phyloP scores from a whole-genome alignment of 2,329 filamentous ascomycete genomes.

The Fusarium sp. region DNA sequence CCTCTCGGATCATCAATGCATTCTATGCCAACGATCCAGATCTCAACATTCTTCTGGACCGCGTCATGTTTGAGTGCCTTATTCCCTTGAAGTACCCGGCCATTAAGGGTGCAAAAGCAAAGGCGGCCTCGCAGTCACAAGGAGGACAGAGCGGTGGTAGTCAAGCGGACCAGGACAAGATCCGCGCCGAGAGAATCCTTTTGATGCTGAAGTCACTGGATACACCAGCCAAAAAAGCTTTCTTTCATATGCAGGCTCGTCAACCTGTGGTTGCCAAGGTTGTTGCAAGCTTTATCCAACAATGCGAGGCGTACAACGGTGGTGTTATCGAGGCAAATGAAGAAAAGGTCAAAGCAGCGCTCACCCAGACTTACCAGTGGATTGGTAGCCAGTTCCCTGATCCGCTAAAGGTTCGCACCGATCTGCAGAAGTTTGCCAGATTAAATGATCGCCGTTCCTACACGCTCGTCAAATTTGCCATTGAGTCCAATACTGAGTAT shows the following conservation, averaged over 20 bases:
- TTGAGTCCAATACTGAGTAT: conserved; percentile 89
- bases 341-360: conserved; percentile 75
- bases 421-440: conserved; percentile 92
- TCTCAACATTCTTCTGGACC: conserved; percentile 85
- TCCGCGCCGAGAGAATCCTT: conserved; percentile 86
- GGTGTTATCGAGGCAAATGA: conserved; percentile 82
- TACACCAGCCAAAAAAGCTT: conserved; percentile 82
- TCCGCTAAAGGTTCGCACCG: conserved; percentile 74
- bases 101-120: conserved; percentile 67
- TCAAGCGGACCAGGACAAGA: conserved; percentile 76
- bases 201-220: conserved; percentile 85
- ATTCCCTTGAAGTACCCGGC: conserved; percentile 91
- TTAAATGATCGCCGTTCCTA: conserved; percentile 91
- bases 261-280: conserved; percentile 81
- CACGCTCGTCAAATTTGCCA: conserved; percentile 87
- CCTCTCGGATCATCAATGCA: conserved; percentile 85
- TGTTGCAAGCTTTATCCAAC: conserved; percentile 79
- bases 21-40: conserved; percentile 92
- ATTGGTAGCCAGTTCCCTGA: conserved; percentile 84
- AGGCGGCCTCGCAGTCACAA: conserved; percentile 69
- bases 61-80: conserved; percentile 86
- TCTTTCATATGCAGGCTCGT: conserved; percentile 85
- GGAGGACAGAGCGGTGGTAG: conserved; percentile 57
- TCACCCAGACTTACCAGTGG: conserved; percentile 80
- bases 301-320: conserved; percentile 92